These are phyloP conservation scores for Xylaria castorea DNA, from an alignment of 495 filamentous ascomycete species.

Conservation along the genomic window DNA sequence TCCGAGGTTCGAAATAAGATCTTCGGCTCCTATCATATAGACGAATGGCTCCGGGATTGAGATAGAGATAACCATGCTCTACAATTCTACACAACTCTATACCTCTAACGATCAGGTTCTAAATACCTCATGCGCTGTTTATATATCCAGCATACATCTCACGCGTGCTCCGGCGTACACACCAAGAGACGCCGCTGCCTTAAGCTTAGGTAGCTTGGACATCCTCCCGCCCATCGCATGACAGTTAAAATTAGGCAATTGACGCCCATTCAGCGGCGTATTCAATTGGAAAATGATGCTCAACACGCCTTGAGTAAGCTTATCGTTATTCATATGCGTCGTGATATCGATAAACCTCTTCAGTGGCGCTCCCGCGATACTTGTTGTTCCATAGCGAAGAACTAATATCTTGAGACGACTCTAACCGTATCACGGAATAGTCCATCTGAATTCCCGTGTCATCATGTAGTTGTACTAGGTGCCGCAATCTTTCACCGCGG, in stretches of 20 bases:
- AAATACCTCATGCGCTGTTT: not conserved
- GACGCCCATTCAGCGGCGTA: not conserved
- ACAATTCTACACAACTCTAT: not conserved
- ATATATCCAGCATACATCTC: not conserved
- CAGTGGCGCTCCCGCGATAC: not conserved
- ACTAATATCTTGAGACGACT: not conserved
- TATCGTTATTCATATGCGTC: not conserved
- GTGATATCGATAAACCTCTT: not conserved
- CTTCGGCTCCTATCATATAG: conserved; percentile 8
- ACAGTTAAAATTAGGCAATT: not conserved
- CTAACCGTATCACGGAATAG: not conserved
- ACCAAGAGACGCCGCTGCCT: not conserved
- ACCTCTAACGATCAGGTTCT: not conserved
- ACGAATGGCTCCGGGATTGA: conserved; percentile 1
- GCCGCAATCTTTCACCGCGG: not conserved
- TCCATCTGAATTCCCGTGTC: not conserved
- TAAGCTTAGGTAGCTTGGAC: conserved; percentile 1
- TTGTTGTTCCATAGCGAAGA: not conserved
- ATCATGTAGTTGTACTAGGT: not conserved
- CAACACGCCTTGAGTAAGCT: not conserved
- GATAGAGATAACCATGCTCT: conserved; percentile 7
- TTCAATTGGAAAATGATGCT: not conserved
- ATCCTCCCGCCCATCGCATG: not conserved
- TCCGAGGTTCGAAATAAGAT: not conserved
- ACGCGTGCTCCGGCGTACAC: not conserved